Conservation (phyloP, 2,329 filamentous ascomycete species). For the Blumeria hordei region DNA sequence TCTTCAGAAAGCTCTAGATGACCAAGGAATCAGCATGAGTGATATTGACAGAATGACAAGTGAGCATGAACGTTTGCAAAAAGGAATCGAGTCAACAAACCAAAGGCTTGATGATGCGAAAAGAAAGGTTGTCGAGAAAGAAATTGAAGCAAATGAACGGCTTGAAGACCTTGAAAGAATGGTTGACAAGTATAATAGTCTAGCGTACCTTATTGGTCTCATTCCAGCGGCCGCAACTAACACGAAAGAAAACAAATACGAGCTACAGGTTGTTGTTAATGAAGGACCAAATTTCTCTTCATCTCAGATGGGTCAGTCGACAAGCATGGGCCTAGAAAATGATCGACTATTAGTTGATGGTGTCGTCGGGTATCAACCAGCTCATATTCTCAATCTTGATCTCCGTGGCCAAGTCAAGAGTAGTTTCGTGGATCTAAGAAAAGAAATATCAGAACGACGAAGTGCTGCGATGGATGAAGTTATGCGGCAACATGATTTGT, state of each 20-base stretch:
- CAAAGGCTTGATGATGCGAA: constrained; percentile 66
- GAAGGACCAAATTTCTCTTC: constrained; percentile 53
- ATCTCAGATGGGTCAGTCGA: constrained; percentile 23
- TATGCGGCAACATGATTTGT: constrained; percentile 79
- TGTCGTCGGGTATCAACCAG: constrained; percentile 69
- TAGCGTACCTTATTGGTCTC: constrained; percentile 80
- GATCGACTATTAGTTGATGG: constrained; percentile 66
- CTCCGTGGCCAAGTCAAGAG: constrained; percentile 62
- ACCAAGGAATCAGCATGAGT: constrained; percentile 84
- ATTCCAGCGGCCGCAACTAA: constrained; percentile 70
- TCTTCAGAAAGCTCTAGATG: constrained; percentile 70
- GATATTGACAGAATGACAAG: constrained; percentile 98
- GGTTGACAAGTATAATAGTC: constrained; percentile 77
- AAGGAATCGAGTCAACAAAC: constrained; percentile 54
- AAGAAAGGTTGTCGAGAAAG: constrained; percentile 60
- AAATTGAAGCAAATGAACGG: constrained; percentile 62
- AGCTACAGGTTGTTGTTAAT: constrained; percentile 62
- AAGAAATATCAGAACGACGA: constrained; percentile 77
- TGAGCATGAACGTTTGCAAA: constrained; percentile 81
- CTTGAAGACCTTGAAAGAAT: constrained; percentile 81
- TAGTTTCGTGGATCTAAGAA: constrained; percentile 53
- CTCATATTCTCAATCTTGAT: constrained; percentile 72
- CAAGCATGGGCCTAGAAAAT: constrained; percentile 21
- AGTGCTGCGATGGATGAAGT: constrained; percentile 66
- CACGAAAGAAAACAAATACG: constrained; percentile 64